Base-by-base conservation (phyloP, 2,329 filamentous ascomycete genomes). In the Colletotrichum theobromicola region DNA sequence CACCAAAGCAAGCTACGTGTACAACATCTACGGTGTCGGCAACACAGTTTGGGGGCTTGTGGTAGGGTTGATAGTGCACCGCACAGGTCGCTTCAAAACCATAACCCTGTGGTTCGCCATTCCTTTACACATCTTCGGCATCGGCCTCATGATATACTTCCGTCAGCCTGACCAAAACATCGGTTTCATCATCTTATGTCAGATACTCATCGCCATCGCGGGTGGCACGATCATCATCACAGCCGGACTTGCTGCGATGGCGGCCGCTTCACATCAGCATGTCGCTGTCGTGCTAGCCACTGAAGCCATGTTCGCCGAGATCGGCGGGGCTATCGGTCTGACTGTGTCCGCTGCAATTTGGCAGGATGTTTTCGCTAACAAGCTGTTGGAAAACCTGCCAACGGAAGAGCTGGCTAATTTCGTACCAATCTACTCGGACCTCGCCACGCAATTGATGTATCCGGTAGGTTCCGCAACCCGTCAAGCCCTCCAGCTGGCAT, bases 361-460 rank as follows among this genome's bases (percentile, higher is more conserved):
- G 82, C 80, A 81, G 5, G 77, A 78, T 16, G 73, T 78, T 1
- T 82, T 89, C 69, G 85, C 85, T 1, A 73, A 64, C 0, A 82
- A 83, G 6, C 82, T 89, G 4, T 75, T 79, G 62, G 71, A 80
- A 32, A 77, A 80, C 24, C 81, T 89, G 0, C 87, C 87, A 1
- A 85, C 82, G 10, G 77, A 76, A 1, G 79, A 77, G 18, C 72
- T 79, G 57, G 46, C 79, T 15, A 77, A 82, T 32, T 79, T 84
- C 5, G 77, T 90, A 16, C 87, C 88, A 2, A 86, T 88, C 37
- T 85, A 85, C 62, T 80, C 75, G 6, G 77, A 80, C 28, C 68
- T 86, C n/a, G 69, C 70, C 1, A 77, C 70, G 1, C 85, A 87
- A 76, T 77, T 85, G 3, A 74, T 75, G 3, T 89, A 88, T 75